Conservation (phyloP, 106 monocot species). For the Alisma plantagoaquatica region DNA sequence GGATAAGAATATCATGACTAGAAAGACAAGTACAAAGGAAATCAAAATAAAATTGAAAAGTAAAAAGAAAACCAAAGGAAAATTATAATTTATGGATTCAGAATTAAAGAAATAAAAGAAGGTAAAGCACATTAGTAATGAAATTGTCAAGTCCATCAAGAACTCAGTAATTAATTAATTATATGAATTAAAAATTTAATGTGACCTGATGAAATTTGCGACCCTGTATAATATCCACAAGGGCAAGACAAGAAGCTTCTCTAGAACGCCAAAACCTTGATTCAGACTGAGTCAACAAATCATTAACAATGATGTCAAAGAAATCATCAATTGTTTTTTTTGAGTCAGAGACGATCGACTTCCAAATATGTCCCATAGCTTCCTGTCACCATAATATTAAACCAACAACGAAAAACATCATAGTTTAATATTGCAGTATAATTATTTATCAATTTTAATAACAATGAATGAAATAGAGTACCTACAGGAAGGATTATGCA, state of each 20-base stretch:
- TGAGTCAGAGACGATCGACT: conserved; percentile 81
- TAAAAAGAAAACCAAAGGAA: neutral
- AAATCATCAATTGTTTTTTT: conserved; percentile 91
- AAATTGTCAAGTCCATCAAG: too few species aligned
- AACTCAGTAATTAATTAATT: too few species aligned
- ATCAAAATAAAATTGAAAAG: neutral
- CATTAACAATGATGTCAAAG: conserved; percentile 76
- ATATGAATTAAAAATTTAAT: too few species aligned
- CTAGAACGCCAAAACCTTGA: conserved; percentile 99
- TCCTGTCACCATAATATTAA: conserved; percentile 33
- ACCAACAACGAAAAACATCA: neutral
- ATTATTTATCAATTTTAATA: neutral
- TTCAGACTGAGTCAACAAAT: conserved; percentile 82
- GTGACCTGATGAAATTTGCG: conserved; percentile 75
- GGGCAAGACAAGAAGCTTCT: conserved; percentile 94
- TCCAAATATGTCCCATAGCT: conserved; percentile 97
- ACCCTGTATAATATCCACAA: conserved; percentile 95
- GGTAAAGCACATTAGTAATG: too few species aligned
- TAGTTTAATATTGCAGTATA: neutral
- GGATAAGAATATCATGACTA: too few species aligned
- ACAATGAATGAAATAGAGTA: neutral
- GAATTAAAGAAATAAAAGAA: neutral
- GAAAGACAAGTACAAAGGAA: neutral
- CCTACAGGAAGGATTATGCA: neutral
- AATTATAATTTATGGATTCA: neutral